A percentile compares a stretch with the other conserved stretches of the same genome.
Conservation (phyloP, 768 basidiomycete species). For the Podaxis sp. region DNA sequence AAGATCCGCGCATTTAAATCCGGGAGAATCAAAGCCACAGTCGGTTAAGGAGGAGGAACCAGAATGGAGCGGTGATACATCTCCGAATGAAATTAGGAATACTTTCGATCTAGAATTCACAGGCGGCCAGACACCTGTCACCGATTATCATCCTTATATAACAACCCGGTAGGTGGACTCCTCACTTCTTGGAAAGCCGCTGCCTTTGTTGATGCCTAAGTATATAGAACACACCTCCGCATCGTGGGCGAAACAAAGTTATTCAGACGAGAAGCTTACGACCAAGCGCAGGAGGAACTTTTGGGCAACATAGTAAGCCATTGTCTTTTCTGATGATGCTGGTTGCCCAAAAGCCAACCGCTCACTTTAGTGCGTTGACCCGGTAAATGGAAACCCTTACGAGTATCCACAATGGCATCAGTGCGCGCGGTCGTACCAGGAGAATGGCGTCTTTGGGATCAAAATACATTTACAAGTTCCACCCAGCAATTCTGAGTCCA, state of each 20-base stretch:
- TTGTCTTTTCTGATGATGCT: neutral
- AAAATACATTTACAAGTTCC: slow-evolving; percentile 24
- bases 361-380: neutral
- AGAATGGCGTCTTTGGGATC: slow-evolving; percentile 31
- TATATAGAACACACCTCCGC: slow-evolving; percentile 32
- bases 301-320: slow-evolving; percentile 23
- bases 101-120: slow-evolving; percentile 16
- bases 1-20: neutral
- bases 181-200: neutral
- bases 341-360: slow-evolving; percentile 7
- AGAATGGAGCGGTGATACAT: slow-evolving; percentile 15
- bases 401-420: slow-evolving; percentile 19
- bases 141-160: slow-evolving; percentile 34
- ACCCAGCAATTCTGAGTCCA: slow-evolving; percentile 16
- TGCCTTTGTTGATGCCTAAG: neutral
- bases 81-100: neutral
- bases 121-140: slow-evolving; percentile 17
- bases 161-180: slow-evolving; percentile 29
- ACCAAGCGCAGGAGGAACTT: slow-evolving; percentile 24
- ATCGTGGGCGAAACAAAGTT: slow-evolving; percentile 31
- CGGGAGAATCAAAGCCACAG: neutral
- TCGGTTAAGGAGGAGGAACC: slow-evolving; percentile 18
- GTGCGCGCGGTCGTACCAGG: slow-evolving; percentile 25
- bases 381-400: neutral
- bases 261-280: slow-evolving; percentile 30